Conservation (phyloP, 345 rosid genomes). For the Gossypium bickii region DNA sequence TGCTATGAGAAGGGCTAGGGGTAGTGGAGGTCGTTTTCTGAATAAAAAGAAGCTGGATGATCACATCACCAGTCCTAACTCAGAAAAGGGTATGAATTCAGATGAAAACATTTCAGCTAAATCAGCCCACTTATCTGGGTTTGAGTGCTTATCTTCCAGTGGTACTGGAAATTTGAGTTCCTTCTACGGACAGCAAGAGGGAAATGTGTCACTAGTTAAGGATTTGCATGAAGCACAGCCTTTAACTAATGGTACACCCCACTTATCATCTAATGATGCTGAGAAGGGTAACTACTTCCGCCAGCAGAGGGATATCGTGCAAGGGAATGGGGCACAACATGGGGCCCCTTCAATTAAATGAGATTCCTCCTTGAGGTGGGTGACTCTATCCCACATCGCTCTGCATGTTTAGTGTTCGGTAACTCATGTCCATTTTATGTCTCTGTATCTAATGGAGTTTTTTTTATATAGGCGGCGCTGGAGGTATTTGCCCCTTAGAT, state of each 20-base stretch:
- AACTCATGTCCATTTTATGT: not conserved
- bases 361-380: conserved; percentile 17
- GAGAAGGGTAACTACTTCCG: conserved; percentile 15
- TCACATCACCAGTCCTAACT: conserved; percentile 19
- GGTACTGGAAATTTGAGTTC: conserved; percentile 16
- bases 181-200: conserved; percentile 25
- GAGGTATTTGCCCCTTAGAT: not conserved
- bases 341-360: conserved; percentile 29
- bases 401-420: conserved; percentile 18
- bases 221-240: conserved; percentile 15
- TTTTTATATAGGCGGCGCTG: conserved; percentile 23
- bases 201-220: conserved; percentile 14
- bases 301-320: conserved; percentile 28
- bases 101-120: conserved; percentile 21
- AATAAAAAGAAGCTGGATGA: conserved; percentile 42
- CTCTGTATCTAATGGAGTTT: conserved; percentile 5
- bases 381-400: conserved; percentile 18
- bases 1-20: conserved; percentile 71
- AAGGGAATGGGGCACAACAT: conserved; percentile 28
- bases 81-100: conserved; percentile 23
- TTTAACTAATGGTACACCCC: conserved; percentile 16
- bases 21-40: conserved; percentile 68
- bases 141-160: conserved; percentile 20
- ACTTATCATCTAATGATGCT: conserved; percentile 18
- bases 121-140: conserved; percentile 20